phyloP scores from a whole-genome alignment of 345 rosid species.

The Sisymbrium irio region DNA sequence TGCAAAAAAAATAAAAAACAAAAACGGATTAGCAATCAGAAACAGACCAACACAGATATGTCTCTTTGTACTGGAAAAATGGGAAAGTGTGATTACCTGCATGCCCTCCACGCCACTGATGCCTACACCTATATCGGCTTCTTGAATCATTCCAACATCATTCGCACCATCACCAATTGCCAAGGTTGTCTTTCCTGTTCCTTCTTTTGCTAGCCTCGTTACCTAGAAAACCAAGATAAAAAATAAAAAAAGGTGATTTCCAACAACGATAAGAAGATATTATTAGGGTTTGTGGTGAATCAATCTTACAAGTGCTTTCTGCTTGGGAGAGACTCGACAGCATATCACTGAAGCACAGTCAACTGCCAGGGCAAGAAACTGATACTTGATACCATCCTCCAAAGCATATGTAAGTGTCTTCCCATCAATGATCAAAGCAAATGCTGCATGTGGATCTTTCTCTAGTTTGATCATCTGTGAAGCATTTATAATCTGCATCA shows the following conservation, averaged over 20 bases:
- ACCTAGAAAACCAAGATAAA: slow-evolving; percentile 40
- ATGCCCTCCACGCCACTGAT: slow-evolving; percentile 92
- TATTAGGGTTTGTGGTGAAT: neutral
- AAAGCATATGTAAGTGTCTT: slow-evolving; percentile 59
- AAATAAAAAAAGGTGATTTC: neutral
- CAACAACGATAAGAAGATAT: neutral
- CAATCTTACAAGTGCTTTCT: slow-evolving; percentile 66
- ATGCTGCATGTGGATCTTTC: slow-evolving; percentile 46
- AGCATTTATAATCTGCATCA: slow-evolving; percentile 47
- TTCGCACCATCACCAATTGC: slow-evolving; percentile 93
- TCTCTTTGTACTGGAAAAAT: neutral
- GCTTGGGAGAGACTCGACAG: slow-evolving; percentile 83
- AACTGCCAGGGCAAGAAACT: slow-evolving; percentile 64
- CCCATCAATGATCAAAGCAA: slow-evolving; percentile 73
- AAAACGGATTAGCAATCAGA: slow-evolving; percentile 14
- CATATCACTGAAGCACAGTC: slow-evolving; percentile 81
- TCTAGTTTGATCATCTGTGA: slow-evolving; percentile 44
- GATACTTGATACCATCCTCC: slow-evolving; percentile 46
- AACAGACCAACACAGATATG: neutral
- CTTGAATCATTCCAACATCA: slow-evolving; percentile 94
- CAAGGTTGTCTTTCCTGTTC: slow-evolving; percentile 63
- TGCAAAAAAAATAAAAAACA: slow-evolving; percentile 18
- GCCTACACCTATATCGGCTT: slow-evolving; percentile 87
- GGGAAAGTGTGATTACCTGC: slow-evolving; percentile 51
- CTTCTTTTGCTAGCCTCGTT: slow-evolving; percentile 62